These are phyloP conservation scores for Heritiera littoralis DNA, from an alignment of 345 rosid species.

Conservation along the genomic window DNA sequence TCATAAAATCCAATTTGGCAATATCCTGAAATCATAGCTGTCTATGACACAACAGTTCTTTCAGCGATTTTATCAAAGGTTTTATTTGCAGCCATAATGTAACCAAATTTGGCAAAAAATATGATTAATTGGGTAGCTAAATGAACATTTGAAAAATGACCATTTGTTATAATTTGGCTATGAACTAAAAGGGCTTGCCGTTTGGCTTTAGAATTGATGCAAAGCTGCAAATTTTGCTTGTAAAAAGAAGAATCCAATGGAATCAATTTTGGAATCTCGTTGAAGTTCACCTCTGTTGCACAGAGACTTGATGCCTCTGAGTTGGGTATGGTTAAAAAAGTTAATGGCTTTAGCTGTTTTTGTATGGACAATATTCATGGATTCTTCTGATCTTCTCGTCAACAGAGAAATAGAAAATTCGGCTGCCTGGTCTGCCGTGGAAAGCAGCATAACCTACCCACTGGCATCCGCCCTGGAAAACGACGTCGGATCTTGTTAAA, in stretches of 20 bases:
- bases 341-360: neutral
- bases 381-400: neutral
- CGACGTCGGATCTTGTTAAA: no score
- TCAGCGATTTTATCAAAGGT: constrained; percentile 63
- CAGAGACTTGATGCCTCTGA: neutral
- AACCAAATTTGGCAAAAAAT: constrained; percentile 34
- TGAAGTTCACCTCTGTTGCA: neutral
- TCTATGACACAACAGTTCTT: constrained; percentile 64
- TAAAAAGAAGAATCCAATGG: constrained; percentile 22
- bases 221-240: constrained; percentile 41
- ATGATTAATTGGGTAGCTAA: constrained; percentile 25
- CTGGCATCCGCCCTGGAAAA: no score
- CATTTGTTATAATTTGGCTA: constrained; percentile 43
- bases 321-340: neutral
- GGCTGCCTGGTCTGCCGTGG: no score
- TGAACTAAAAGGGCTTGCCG: constrained; percentile 41
- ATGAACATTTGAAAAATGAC: constrained; percentile 39
- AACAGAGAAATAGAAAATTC: neutral
- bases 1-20: constrained; percentile 30
- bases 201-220: constrained; percentile 29
- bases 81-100: constrained; percentile 41
- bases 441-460: no score
- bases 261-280: constrained; percentile 13
- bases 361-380: neutral
- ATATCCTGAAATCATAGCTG: constrained; percentile 60